A percentile compares a stretch with the other conserved stretches of the same genome.
These are phyloP conservation scores for Globisporangium camurandrum DNA, from an alignment of 352 stramenopile species.

Conservation along the genomic window DNA sequence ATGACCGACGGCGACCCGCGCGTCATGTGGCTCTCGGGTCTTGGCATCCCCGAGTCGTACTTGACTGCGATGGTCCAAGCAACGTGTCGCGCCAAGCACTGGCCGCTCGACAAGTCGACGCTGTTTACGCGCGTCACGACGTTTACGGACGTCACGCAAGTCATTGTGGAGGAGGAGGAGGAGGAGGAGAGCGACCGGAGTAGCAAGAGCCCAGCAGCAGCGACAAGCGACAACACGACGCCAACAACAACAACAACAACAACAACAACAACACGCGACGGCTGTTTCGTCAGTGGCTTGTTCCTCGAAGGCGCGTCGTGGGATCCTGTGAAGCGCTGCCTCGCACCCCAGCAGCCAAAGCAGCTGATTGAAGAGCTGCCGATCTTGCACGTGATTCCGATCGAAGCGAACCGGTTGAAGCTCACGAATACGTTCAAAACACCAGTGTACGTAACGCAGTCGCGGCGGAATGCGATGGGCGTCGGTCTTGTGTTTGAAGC, in stretches of 20 bases:
- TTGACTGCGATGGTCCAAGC: conserved; percentile 94
- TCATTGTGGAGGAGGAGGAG: conserved; percentile 45
- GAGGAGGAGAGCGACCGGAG: too few relatives aligned
- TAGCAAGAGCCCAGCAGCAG: too few relatives aligned
- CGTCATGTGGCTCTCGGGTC: conserved; percentile 92
- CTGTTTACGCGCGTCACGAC: conserved; percentile 91
- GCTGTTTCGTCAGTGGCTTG: conserved; percentile 89
- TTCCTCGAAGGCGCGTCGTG: conserved; percentile 93
- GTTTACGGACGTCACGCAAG: conserved; percentile 58
- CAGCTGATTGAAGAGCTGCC: conserved; percentile 93
- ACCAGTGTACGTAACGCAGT: conserved; percentile 94
- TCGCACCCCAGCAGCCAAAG: conserved; percentile 89
- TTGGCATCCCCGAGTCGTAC: conserved; percentile 94
- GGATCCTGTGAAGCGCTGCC: conserved; percentile 69
- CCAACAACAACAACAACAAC: too few relatives aligned
- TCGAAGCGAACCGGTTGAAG: conserved; percentile 93
- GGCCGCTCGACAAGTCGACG: conserved; percentile 93
- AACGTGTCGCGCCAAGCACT: conserved; percentile 90
- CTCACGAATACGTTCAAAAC: conserved; percentile 93
- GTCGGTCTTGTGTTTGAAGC: conserved; percentile 94
- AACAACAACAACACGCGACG: too few relatives aligned
- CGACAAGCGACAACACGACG: too few relatives aligned
- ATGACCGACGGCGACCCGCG: conserved; percentile 82
- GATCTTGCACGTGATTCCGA: conserved; percentile 93
- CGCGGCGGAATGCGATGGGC: conserved; percentile 92